Percentiles rank a stretch among this genome's conserved stretches.
Evolutionary conservation across 2,329 filamentous ascomycete species (phyloP).

Genomic region (Talaromyces sp.): DNA sequence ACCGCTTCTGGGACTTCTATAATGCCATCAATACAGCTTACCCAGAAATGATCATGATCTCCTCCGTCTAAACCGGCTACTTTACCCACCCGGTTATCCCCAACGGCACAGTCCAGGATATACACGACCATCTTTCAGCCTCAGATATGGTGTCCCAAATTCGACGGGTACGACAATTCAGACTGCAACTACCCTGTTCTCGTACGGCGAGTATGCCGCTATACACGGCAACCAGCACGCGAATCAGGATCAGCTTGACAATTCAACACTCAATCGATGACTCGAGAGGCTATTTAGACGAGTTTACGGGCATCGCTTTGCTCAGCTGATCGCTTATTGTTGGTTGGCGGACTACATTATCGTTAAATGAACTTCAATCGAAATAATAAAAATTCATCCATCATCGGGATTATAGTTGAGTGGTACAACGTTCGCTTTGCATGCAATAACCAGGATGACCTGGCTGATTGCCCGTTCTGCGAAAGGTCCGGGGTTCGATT

Average conservation of each 20-base stretch:
- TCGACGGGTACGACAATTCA: slow-evolving; percentile 9
- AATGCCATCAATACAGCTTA: slow-evolving; percentile 52
- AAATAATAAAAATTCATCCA: no score
- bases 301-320: no score
- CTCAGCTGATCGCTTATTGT: no score
- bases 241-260: background rate
- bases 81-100: background rate
- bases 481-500: no score
- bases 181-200: slow-evolving; percentile 26
- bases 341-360: no score
- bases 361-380: no score
- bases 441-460: no score
- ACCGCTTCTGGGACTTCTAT: slow-evolving; percentile 56
- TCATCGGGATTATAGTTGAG: no score
- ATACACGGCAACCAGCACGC: background rate
- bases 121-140: background rate
- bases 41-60: slow-evolving; percentile 32
- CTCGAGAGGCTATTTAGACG: background rate
- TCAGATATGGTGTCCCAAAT: background rate
- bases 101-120: background rate
- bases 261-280: background rate
- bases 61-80: slow-evolving; percentile 9
- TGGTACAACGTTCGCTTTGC: no score
- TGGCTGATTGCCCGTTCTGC: no score
- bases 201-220: slow-evolving; percentile 13